Conservation (phyloP, 2,329 filamentous ascomycete genomes). For the Chalara sp. region DNA sequence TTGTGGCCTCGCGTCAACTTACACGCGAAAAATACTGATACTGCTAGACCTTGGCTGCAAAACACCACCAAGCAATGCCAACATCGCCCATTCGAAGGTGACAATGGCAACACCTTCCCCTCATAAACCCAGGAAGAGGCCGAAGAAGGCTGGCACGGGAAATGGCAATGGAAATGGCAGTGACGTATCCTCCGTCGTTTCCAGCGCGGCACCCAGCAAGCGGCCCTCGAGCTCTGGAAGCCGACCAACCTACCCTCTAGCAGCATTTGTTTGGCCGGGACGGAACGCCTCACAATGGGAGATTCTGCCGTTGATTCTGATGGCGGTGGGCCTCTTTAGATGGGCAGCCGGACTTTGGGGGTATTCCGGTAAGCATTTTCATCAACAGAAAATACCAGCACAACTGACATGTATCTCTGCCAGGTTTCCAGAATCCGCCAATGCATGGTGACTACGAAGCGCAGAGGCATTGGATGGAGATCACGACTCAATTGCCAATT, state of each 20-base stretch:
- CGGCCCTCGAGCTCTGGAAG: slow-evolving; percentile 8
- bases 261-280: slow-evolving; percentile 90
- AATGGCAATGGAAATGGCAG: slow-evolving; percentile 21
- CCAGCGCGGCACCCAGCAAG: slow-evolving; percentile 8
- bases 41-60: neutral
- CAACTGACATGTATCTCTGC: slow-evolving; percentile 5
- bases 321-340: slow-evolving; percentile 84
- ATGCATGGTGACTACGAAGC: slow-evolving; percentile 98
- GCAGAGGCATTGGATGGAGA: slow-evolving; percentile 97
- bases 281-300: slow-evolving; percentile 90
- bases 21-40: neutral
- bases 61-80: slow-evolving; percentile 1
- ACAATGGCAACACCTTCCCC: slow-evolving; percentile 44
- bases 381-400: neutral
- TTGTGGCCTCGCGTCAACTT: neutral
- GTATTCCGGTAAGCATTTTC: slow-evolving; percentile 66
- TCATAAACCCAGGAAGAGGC: slow-evolving; percentile 54
- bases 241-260: slow-evolving; percentile 78
- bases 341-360: slow-evolving; percentile 93
- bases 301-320: slow-evolving; percentile 77
- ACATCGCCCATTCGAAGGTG: slow-evolving; percentile 17
- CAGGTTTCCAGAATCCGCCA: slow-evolving; percentile 73
- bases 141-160: slow-evolving; percentile 38
- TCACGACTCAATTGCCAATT: slow-evolving; percentile 81
- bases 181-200: slow-evolving; percentile 16